phyloP scores from a whole-genome alignment of 805 yeast species.

The Naumovozyma baii region DNA sequence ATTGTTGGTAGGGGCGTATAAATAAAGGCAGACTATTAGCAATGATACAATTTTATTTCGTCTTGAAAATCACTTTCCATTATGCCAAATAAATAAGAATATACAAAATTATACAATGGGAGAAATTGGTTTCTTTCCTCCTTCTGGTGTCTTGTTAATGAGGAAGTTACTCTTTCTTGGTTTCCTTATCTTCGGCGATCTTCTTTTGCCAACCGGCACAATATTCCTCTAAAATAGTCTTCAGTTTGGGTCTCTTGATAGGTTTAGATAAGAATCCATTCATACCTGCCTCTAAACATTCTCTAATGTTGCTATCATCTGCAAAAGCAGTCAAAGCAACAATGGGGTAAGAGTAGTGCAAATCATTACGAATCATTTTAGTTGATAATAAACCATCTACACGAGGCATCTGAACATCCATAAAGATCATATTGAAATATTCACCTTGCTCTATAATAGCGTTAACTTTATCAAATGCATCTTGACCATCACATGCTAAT shows the following conservation, averaged over 20 bases:
- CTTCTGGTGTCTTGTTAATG: too few relatives aligned
- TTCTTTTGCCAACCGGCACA: conserved; percentile 9
- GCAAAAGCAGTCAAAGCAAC: conserved; percentile 95
- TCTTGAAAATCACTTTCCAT: too few relatives aligned
- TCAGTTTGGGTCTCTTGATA: conserved; percentile 58
- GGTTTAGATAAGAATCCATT: conserved; percentile 86
- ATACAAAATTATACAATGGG: neutral
- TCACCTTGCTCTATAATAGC: conserved; percentile 35
- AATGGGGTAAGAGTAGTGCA: conserved; percentile 60
- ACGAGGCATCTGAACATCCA: conserved; percentile 98
- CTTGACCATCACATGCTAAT: conserved; percentile 84
- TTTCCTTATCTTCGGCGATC: neutral
- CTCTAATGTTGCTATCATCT: conserved; percentile 80
- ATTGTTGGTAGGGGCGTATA: too few relatives aligned
- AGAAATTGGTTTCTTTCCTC: neutral
- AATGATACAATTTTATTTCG: too few relatives aligned
- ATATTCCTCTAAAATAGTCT: conserved; percentile 39
- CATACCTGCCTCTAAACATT: conserved; percentile 87
- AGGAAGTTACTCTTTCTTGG: neutral
- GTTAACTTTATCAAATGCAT: conserved; percentile 64
- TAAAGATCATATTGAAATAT: conserved; percentile 65
- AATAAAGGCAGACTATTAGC: too few relatives aligned
- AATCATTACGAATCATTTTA: conserved; percentile 51
- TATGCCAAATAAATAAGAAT: neutral
- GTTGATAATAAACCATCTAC: conserved; percentile 87